Evolutionary conservation across 2,329 filamentous ascomycete species (phyloP), one percentile per base, ranked within the genome.

Genomic region (Exophiala lecanii-corni): DNA sequence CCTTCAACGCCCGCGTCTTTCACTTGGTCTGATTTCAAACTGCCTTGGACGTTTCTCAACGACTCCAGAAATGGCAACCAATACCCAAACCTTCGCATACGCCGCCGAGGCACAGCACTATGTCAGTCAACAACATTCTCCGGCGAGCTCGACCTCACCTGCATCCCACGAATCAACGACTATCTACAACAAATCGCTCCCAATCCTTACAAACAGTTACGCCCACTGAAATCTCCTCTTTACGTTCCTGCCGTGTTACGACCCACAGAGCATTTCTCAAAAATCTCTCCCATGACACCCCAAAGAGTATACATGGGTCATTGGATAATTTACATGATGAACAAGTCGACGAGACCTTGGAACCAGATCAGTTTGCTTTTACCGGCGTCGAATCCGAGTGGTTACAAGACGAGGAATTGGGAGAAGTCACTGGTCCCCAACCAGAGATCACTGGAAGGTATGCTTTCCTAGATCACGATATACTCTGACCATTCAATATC

Each of bases 381-480:
- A 39, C 46, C 28, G 39, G 45, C 7, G 45, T 50, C 34, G 45
- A 50, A 30, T 52, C 33, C 37, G 53, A 47, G 13, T 50, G 46
- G 43, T 43, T 45, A 17, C 48, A 54, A 35, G 52, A 56, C 20
- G 67, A 70, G 45, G 70, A 74, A 30, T 62, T 78, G 36, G 76
- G 75, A 16, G 67, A 72, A 33, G 73, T 80, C 3, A 76, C 74
- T 10, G 79, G 79, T 4, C 67, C 70, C 79, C 79, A 3, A 81
- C 77, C 5, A 71, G 73, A 46, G 76, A 79, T 45, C 79, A 82
- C 62, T 83, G 79, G 79, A 81, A 82, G 71, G 75, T 78, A 66
- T 61, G 73, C 23, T 7, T 26, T 6, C 23, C 23, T 26, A 7
- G 23, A 26, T 26, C 12, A 7, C 23, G n/a, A n/a, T n/a, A n/a